These are phyloP conservation scores for Purshia tridentata DNA, from an alignment of 306 rosid species.

Conservation along the genomic window DNA sequence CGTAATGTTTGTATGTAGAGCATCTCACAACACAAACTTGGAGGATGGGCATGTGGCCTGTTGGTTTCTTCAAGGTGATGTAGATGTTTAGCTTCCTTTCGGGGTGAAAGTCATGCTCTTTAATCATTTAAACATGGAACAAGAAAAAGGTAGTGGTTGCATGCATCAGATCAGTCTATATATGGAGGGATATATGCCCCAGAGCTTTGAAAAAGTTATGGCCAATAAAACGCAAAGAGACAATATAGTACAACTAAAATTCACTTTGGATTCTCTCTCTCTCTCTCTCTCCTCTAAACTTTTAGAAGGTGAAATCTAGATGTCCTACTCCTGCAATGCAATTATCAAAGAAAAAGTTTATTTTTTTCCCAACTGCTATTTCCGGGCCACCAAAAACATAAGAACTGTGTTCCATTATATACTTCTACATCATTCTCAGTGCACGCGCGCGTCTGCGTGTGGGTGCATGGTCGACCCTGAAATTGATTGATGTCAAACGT, in stretches of 20 bases:
- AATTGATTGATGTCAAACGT: too few relatives aligned
- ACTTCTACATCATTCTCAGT: too few relatives aligned
- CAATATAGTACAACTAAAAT: conserved; percentile 15
- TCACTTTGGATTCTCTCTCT: conserved; percentile 47
- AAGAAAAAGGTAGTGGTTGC: not conserved
- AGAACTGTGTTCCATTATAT: not conserved
- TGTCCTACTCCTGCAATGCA: not conserved
- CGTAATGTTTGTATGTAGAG: not conserved
- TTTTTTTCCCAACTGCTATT: not conserved
- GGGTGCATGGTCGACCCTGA: too few relatives aligned
- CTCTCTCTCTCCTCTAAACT: not conserved
- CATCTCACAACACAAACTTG: conserved; percentile 2
- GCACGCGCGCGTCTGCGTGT: too few relatives aligned
- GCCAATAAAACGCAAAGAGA: conserved; percentile 10
- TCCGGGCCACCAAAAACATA: not conserved
- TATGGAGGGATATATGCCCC: conserved; percentile 1
- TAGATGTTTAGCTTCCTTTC: not conserved
- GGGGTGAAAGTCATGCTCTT: not conserved
- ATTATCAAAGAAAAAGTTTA: not conserved
- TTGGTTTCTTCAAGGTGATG: not conserved
- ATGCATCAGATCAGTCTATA: not conserved
- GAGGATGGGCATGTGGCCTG: conserved; percentile 1
- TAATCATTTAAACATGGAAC: conserved; percentile 17
- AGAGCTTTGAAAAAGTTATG: conserved; percentile 10
- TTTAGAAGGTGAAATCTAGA: not conserved